These are phyloP conservation scores for Colletotrichum agaves DNA, from an alignment of 2,329 filamentous ascomycete genomes.

Conservation along the genomic window DNA sequence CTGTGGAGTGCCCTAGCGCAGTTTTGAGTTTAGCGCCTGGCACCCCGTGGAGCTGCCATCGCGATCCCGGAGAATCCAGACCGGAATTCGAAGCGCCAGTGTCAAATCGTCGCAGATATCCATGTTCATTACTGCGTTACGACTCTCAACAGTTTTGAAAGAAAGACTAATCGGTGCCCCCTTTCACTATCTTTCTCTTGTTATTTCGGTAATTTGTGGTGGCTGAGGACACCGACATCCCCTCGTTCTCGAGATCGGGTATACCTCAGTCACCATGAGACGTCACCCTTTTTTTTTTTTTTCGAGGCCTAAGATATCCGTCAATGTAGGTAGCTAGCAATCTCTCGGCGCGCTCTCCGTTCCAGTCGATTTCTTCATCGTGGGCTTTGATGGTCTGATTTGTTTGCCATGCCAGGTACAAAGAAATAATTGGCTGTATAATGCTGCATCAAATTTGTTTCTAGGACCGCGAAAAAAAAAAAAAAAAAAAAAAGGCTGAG, in stretches of 20 bases:
- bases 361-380: neutral
- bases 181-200: neutral
- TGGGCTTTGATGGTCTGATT: neutral
- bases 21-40: constrained; percentile 12
- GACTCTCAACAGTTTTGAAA: constrained; percentile 10
- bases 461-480: neutral
- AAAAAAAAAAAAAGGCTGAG: neutral
- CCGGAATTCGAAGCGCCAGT: constrained; percentile 8
- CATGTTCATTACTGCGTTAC: neutral
- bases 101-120: neutral
- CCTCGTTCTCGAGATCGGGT: no score
- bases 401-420: neutral
- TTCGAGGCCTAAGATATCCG: no score
- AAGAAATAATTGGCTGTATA: neutral
- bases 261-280: no score
- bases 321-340: neutral
- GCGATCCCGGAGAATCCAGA: constrained; percentile 33
- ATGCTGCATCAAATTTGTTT: neutral
- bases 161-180: neutral
- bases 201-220: neutral
- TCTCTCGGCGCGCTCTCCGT: neutral
- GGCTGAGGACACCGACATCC: neutral
- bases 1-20: constrained; percentile 3
- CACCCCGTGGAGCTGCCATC: constrained; percentile 21
- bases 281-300: no score